Evolutionary conservation across 2,329 filamentous ascomycete genomes (phyloP).

Genomic region (Mycosphaerella arachidis): DNA sequence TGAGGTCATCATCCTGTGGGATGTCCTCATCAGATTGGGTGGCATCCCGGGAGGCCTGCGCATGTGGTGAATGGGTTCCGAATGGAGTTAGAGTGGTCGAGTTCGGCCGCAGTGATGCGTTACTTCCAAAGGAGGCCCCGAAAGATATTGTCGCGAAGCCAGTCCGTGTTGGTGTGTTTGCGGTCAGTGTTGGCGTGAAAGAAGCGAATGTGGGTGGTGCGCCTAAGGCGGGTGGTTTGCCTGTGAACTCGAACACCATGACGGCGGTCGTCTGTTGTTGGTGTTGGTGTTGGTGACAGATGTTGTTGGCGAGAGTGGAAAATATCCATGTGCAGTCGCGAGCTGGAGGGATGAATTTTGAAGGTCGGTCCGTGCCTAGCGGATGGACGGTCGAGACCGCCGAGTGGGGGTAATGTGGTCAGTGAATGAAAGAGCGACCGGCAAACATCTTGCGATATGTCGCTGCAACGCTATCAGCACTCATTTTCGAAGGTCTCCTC

Average conservation of each 20-base stretch:
- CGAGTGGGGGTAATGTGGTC: neutral
- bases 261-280: neutral
- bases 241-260: conserved; percentile 21
- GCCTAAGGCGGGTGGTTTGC: conserved; percentile 7
- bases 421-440: neutral
- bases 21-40: neutral
- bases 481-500: too few species aligned
- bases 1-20: conserved; percentile 1
- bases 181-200: neutral
- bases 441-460: neutral
- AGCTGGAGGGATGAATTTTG: neutral
- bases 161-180: neutral
- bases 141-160: neutral
- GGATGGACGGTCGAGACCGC: neutral
- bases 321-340: neutral
- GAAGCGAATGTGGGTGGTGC: conserved; percentile 3
- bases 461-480: neutral
- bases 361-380: neutral
- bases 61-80: neutral
- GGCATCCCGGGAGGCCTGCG: neutral
- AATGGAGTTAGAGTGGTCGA: neutral
- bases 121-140: neutral
- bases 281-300: neutral
- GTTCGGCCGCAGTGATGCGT: neutral
- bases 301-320: neutral